A percentile compares a stretch with the other conserved stretches of the same genome.
Conservation (phyloP, 345 rosid species). For the Camelina sativa region DNA sequence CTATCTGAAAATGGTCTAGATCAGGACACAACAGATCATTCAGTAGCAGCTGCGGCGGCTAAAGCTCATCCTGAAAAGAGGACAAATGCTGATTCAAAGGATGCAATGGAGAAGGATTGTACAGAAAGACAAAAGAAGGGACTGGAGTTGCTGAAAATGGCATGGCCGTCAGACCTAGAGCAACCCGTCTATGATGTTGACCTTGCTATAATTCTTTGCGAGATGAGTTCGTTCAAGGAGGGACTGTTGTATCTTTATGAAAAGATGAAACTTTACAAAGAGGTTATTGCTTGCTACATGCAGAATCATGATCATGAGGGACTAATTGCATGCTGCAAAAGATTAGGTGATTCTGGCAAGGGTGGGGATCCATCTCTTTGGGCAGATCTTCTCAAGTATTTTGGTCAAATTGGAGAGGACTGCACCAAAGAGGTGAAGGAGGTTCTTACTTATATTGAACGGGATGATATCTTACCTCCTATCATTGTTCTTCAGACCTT, state of each 20-base stretch:
- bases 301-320: conserved; percentile 96
- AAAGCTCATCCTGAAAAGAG: conserved; percentile 55
- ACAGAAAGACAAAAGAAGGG: conserved; percentile 77
- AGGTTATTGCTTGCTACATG: conserved; percentile 98
- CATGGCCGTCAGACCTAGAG: conserved; percentile 86
- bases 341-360: conserved; percentile 86
- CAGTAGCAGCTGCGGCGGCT: conserved; percentile 44
- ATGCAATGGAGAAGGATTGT: conserved; percentile 48
- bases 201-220: conserved; percentile 95
- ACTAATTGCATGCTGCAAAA: conserved; percentile 93
- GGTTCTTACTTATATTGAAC: conserved; percentile 84
- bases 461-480: conserved; percentile 96
- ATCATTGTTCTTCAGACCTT: conserved; percentile 92
- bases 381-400: conserved; percentile 97
- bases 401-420: conserved; percentile 98
- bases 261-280: conserved; percentile 95
- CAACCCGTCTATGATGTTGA: conserved; percentile 95
- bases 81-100: conserved; percentile 46
- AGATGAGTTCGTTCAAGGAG: conserved; percentile 87
- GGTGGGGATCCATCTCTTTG: conserved; percentile 98
- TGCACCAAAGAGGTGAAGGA: conserved; percentile 97
- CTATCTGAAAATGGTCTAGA: conserved; percentile 59
- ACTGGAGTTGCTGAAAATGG: conserved; percentile 67
- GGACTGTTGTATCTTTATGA: conserved; percentile 90
- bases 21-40: conserved; percentile 49